phyloP scores from a whole-genome alignment of 495 filamentous ascomycete genomes.

The Penicillium turbatum region DNA sequence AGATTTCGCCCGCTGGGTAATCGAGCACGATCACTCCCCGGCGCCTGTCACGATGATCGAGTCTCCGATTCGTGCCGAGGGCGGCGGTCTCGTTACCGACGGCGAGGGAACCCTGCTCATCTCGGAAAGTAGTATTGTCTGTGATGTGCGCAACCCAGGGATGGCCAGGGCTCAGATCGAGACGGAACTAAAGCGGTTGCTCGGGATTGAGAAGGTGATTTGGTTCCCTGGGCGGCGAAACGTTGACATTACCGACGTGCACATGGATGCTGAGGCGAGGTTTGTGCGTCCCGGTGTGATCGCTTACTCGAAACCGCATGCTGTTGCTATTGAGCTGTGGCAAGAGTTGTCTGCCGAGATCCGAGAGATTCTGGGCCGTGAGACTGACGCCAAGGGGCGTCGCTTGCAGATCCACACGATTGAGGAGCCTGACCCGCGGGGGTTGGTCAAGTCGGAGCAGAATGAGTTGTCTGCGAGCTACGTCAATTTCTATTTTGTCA shows the following conservation, averaged over 20 bases:
- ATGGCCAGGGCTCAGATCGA: slow-evolving; percentile 20
- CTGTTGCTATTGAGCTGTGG: slow-evolving; percentile 14
- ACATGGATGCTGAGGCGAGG: slow-evolving; percentile 25
- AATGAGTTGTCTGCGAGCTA: slow-evolving; percentile 24
- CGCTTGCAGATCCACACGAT: slow-evolving; percentile 21
- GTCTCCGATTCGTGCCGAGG: slow-evolving; percentile 20
- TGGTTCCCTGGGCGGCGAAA: slow-evolving; percentile 26
- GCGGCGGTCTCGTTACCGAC: slow-evolving; percentile 24
- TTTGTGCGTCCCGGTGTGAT: slow-evolving; percentile 25
- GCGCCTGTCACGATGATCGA: slow-evolving; percentile 16
- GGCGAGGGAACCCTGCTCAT: slow-evolving; percentile 28
- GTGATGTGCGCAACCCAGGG: slow-evolving; percentile 24
- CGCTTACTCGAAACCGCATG: slow-evolving; percentile 18
- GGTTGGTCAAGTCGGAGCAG: slow-evolving; percentile 12
- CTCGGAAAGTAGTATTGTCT: slow-evolving; percentile 28
- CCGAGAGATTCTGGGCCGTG: slow-evolving; percentile 11
- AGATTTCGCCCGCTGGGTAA: slow-evolving; percentile 21
- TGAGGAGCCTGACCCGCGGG: slow-evolving; percentile 18
- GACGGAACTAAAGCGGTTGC: slow-evolving; percentile 18
- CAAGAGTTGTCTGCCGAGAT: slow-evolving; percentile 22
- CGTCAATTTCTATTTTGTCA: slow-evolving; percentile 30
- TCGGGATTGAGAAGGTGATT: slow-evolving; percentile 28
- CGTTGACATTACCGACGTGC: slow-evolving; percentile 26
- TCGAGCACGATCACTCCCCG: slow-evolving; percentile 15
- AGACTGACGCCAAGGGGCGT: slow-evolving; percentile 25